Percentiles rank a stretch among this genome's conserved stretches.
Evolutionary conservation across 495 filamentous ascomycete genomes (phyloP).

Genomic region (Hypoxylon perforatum): DNA sequence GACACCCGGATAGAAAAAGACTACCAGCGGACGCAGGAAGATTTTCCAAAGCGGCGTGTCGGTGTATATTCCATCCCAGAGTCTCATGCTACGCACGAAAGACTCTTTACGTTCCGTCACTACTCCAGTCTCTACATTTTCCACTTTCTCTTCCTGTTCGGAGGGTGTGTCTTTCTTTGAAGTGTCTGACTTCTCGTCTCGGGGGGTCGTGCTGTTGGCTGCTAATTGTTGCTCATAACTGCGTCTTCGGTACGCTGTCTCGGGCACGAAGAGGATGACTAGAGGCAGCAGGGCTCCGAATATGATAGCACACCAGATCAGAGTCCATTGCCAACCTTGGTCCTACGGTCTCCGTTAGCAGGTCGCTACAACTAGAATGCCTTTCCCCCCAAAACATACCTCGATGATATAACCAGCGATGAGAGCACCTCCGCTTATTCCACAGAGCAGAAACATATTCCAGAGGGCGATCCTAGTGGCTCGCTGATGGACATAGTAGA

Average conservation of each 20-base stretch:
- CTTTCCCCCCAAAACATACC: conserved; percentile 23
- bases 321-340: conserved; percentile 65
- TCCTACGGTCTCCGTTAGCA: conserved; percentile 42
- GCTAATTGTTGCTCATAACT: conserved; percentile 40
- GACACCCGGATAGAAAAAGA: conserved; percentile 66
- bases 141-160: conserved; percentile 30
- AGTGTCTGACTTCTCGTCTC: conserved; percentile 37
- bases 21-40: conserved; percentile 59
- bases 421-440: conserved; percentile 61
- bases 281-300: conserved; percentile 60
- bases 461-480: conserved; percentile 73
- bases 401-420: conserved; percentile 65
- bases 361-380: conserved; percentile 13
- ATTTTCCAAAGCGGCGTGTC: conserved; percentile 61
- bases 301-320: conserved; percentile 64
- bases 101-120: conserved; percentile 45
- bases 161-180: conserved; percentile 41
- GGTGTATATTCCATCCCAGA: conserved; percentile 54
- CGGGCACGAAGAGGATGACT: conserved; percentile 62
- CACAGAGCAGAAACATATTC: conserved; percentile 69
- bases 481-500: conserved; percentile 74
- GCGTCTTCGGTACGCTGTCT: conserved; percentile 62
- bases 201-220: conserved; percentile 28
- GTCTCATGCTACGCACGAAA: conserved; percentile 46
- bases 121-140: conserved; percentile 38